Evolutionary conservation across 345 rosid genomes (phyloP), one percentile per base, ranked within the genome.

Genomic region (Mallotus nudiflorus): DNA sequence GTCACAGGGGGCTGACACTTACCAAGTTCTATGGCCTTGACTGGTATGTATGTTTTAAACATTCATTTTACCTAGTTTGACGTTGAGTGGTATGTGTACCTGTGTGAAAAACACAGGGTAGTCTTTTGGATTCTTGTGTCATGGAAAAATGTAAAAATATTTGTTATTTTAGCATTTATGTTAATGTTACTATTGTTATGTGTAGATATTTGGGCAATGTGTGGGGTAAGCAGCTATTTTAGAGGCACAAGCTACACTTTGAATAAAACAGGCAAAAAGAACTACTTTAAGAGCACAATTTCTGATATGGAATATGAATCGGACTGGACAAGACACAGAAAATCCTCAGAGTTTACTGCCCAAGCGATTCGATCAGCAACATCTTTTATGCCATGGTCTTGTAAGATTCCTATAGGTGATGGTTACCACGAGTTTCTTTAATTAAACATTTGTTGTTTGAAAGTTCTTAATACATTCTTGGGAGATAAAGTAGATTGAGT

Each of bases 251-350:
- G 51, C 75, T 71, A 58, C 73, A 78, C 64, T 73, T 71, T 60
- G 57, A 67, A 1, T 58, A 69, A 77, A 50, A 24, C 71, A 52
- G 60, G 68, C 49, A 73, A 68, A 64, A 56, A 53, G 50, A 79
- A 77, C 44, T 40, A 33, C 70, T 62, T 66, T 44, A 71, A 53
- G 72, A 83, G 64, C 60, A 67, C 68, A 78, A 61, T 59, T 74
- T 76, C 71, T 86, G 93, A 90, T 75, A 95, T 95, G 98, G 97
- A 82, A 86, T 71, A 78, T 85, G 87, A 86, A 73, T 89, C 89
- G 24, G 89, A 84, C 71, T 82, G 87, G 84, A 75, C 73, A 64
- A 77, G 57, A 66, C 84, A 86, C 66, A 72, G 74, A 75, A 78
- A 80, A 64, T 82, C 96, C 49, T 88, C 87, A 4, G 80, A 75